A percentile compares a stretch with the other conserved stretches of the same genome.
phyloP scores from a whole-genome alignment of 2,329 filamentous ascomycete genomes.

The Biscogniauxia marginata region DNA sequence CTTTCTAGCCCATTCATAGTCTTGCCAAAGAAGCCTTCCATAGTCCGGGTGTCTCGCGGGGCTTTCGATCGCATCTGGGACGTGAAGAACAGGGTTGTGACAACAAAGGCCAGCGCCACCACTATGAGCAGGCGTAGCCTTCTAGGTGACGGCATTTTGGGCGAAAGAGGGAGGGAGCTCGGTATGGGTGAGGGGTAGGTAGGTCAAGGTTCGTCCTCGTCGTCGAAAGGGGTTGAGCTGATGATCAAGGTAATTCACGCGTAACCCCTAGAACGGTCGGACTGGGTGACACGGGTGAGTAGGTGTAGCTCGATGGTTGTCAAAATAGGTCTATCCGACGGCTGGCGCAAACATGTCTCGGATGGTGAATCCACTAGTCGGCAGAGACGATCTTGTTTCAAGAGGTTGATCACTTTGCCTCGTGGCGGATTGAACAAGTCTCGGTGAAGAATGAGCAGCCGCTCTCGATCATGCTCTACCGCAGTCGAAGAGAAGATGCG shows the following conservation, averaged over 20 bases:
- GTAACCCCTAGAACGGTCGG: background rate
- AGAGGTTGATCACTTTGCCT: background rate
- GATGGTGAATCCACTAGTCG: background rate
- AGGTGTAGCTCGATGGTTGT: background rate
- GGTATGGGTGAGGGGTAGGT: conserved; percentile 1
- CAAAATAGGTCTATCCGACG: conserved; percentile 11
- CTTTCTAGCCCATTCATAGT: conserved; percentile 56
- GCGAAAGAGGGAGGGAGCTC: background rate
- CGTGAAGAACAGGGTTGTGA: conserved; percentile 73
- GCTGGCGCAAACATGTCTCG: conserved; percentile 22
- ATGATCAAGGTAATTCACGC: conserved; percentile 1
- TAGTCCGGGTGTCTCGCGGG: conserved; percentile 42
- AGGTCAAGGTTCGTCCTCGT: background rate
- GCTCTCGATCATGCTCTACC: background rate
- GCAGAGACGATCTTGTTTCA: background rate
- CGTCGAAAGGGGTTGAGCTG: conserved; percentile 4
- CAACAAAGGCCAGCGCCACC: conserved; percentile 60
- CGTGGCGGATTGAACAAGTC: too few relatives aligned
- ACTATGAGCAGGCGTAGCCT: conserved; percentile 67
- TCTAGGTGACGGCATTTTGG: conserved; percentile 65
- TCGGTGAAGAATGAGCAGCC: background rate
- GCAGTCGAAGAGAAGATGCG: background rate
- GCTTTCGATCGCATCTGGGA: conserved; percentile 53
- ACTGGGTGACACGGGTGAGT: background rate
- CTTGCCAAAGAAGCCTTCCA: conserved; percentile 59